These are phyloP conservation scores for Pontederia paniculata DNA, from an alignment of 176 grass and related monocot genomes.

Conservation along the genomic window DNA sequence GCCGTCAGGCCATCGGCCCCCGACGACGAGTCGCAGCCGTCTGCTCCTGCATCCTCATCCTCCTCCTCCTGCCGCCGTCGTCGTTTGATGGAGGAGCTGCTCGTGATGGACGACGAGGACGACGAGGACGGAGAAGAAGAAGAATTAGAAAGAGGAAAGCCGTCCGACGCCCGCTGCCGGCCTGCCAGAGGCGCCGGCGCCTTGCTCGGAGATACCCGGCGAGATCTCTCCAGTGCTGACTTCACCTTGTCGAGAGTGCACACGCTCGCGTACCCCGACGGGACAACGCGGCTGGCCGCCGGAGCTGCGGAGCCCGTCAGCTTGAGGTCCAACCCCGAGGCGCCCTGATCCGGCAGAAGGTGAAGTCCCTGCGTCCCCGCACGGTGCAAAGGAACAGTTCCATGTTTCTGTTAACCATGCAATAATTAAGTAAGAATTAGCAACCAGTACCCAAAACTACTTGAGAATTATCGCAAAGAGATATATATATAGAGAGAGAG, in stretches of 20 bases:
- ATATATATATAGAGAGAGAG: background rate
- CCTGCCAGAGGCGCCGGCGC: background rate
- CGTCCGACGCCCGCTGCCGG: background rate
- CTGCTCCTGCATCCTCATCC: background rate
- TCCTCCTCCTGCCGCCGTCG: background rate
- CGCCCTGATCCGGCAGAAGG: background rate
- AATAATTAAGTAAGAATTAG: background rate
- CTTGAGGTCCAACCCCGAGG: too few species aligned
- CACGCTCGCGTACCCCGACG: background rate
- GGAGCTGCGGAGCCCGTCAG: too few species aligned
- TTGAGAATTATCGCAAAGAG: background rate
- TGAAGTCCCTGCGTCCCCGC: background rate
- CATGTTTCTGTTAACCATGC: too few species aligned
- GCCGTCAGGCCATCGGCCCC: constrained; percentile 20
- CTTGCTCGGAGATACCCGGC: background rate
- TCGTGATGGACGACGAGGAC: constrained; percentile 28
- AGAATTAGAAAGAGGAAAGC: background rate
- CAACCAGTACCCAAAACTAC: background rate
- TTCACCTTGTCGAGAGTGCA: constrained; percentile 14
- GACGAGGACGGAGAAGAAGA: constrained; percentile 27
- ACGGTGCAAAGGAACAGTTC: too few species aligned
- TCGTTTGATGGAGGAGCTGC: constrained; percentile 25
- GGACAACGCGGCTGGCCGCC: background rate
- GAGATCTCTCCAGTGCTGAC: constrained; percentile 4
- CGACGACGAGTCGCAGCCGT: constrained; percentile 8